Conservation (phyloP, 23 red algal species). For the Agarophyton chilense region DNA sequence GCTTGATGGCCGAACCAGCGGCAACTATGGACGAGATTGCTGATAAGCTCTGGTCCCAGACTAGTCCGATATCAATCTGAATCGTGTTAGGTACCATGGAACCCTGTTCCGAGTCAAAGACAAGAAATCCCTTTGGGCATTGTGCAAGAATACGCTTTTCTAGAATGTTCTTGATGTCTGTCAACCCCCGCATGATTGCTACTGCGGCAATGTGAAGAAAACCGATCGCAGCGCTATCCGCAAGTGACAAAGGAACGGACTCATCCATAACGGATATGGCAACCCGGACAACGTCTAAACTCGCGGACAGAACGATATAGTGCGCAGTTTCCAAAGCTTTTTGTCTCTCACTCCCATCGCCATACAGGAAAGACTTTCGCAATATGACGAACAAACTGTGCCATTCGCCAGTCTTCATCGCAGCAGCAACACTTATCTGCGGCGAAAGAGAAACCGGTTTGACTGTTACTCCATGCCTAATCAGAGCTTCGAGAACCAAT, state of each 20-base stretch:
- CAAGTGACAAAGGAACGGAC: constrained; percentile 17
- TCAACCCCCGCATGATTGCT: constrained; percentile 43
- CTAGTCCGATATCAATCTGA: constrained; percentile 47
- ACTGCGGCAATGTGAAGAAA: constrained; percentile 19
- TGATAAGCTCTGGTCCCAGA: constrained; percentile 54
- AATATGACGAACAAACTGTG: constrained; percentile 33
- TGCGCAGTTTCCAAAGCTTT: constrained; percentile 23
- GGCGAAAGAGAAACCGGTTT: constrained; percentile 13
- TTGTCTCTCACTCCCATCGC: constrained; percentile 8
- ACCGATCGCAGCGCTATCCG: constrained; percentile 31
- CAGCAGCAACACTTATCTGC: constrained; percentile 23
- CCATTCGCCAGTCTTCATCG: constrained; percentile 14
- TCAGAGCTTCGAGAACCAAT: constrained; percentile 12
- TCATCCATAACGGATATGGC: constrained; percentile 32
- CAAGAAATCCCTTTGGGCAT: constrained; percentile 37
- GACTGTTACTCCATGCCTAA: constrained; percentile 3
- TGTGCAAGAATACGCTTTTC: constrained; percentile 25
- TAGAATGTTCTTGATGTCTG: background rate
- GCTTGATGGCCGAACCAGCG: constrained; percentile 28
- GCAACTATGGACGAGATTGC: constrained; percentile 45
- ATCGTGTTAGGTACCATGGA: background rate
- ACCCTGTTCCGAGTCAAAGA: background rate
- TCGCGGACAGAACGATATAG: constrained; percentile 16
- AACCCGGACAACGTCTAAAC: background rate
- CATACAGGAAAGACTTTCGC: constrained; percentile 46